Evolutionary conservation across 345 rosid species (phyloP).

Genomic region (Salix brachista): DNA sequence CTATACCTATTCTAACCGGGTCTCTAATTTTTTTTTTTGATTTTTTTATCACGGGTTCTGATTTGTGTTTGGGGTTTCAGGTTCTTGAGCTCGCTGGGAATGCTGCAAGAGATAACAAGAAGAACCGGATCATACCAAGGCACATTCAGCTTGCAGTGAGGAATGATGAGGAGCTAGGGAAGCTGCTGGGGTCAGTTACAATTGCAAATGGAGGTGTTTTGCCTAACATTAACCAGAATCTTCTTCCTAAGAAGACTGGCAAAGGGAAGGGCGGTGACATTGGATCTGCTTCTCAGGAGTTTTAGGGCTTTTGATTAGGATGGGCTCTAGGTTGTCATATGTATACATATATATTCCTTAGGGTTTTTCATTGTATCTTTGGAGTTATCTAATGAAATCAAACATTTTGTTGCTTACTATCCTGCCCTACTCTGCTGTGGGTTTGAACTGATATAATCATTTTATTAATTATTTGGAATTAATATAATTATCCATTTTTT

Average conservation of each 20-base stretch:
- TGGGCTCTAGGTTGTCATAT: neutral
- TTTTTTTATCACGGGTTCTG: neutral
- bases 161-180: constrained; percentile 65
- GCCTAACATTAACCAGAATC: constrained; percentile 60
- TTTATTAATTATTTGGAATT: too few species aligned
- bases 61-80: constrained; percentile 8
- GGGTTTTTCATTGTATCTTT: too few species aligned
- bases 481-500: too few species aligned
- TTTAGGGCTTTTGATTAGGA: neutral
- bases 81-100: constrained; percentile 72
- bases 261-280: constrained; percentile 58
- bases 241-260: constrained; percentile 49
- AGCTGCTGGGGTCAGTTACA: constrained; percentile 56
- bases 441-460: too few species aligned
- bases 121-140: constrained; percentile 62
- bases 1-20: neutral
- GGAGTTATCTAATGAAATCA: too few species aligned
- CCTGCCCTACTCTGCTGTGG: too few species aligned
- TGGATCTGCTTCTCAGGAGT: constrained; percentile 60
- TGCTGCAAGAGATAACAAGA: constrained; percentile 77
- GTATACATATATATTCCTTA: too few species aligned
- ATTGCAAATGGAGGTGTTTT: constrained; percentile 72
- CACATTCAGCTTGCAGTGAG: constrained; percentile 73
- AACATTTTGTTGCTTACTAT: too few species aligned
- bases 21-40: neutral